Evolutionary conservation across 306 rosid genomes (phyloP), one percentile per base, ranked within the genome.

Genomic region (Cucurbita moschata): DNA sequence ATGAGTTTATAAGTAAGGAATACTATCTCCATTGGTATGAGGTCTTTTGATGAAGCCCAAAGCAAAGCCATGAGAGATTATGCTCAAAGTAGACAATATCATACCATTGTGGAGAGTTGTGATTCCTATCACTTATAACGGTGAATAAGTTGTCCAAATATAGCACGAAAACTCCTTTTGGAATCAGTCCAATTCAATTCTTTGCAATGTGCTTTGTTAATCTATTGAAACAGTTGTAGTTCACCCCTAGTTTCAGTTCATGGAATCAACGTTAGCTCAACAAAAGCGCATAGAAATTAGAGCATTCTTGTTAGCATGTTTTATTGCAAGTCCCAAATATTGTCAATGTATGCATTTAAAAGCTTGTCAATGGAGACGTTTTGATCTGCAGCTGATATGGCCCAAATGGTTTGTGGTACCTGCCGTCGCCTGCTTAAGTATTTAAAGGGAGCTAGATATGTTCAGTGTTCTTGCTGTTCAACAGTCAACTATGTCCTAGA

Each of bases 371-470:
- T 60, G 53, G 30, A 75, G 18, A 59, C 16, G 57, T 42, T 35
- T 74, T 58, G 43, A 35, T 10, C 19, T 79, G 79, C 65, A 72
- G 78, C 86, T 86, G 97, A 85, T 76, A 81, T 84, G 82, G 97
- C 83, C 74, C 97, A 93, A 86, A 79, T 93, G 89, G 94, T 93
- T 30, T 93, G 98, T 66, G 98, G 98, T 57, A 83, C 96, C n/a
- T 93, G 98, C 77, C 86, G 78, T 52, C 90, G 79, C 70, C 87
- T 93, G 71, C 96, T 93, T 72, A 79, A 83, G 9, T 88, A 93
- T 87, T 85, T 85, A 8, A 83, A 64, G 19, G 97, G 97, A 74
- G 84, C 89, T 71, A 90, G 71, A 82, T 81, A 82, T 74, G 96
- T 90, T 75, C 86, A 83, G 72, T 93, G 98, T 79, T 84, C 92